These are phyloP conservation scores for Pinus tabuliformis DNA, from an alignment of 75 land plant species.

Conservation along the genomic window DNA sequence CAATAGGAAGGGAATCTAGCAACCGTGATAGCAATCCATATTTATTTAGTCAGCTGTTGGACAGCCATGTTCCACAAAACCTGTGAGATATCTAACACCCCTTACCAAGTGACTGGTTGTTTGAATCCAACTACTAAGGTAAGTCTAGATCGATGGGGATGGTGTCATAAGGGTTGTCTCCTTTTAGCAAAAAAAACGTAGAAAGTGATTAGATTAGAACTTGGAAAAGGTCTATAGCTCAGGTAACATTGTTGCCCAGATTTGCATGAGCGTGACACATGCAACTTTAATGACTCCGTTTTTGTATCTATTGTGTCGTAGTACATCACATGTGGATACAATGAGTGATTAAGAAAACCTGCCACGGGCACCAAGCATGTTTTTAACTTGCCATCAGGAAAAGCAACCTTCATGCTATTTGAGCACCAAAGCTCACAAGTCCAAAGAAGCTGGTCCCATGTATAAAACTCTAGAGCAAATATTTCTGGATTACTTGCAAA, in stretches of 20 bases:
- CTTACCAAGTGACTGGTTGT: not conserved
- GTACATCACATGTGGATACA: constrained; percentile 7
- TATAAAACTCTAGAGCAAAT: constrained; percentile 46
- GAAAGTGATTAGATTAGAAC: too few relatives aligned
- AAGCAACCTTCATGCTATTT: constrained; percentile 65
- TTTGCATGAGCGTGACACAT: too few relatives aligned
- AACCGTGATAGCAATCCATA: constrained; percentile 59
- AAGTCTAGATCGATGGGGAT: constrained; percentile 65
- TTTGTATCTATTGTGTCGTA: too few relatives aligned
- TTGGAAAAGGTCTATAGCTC: too few relatives aligned
- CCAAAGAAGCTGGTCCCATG: constrained; percentile 81
- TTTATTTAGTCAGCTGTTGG: constrained; percentile 32
- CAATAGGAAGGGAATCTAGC: constrained; percentile 44
- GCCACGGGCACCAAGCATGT: constrained; percentile 76
- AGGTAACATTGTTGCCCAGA: too few relatives aligned
- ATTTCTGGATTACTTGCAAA: constrained; percentile 44
- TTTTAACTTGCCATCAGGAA: constrained; percentile 60
- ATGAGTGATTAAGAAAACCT: constrained; percentile 80
- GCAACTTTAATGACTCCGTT: too few relatives aligned
- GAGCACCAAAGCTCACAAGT: constrained; percentile 95
- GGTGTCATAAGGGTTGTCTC: too few relatives aligned
- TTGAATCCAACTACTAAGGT: constrained; percentile 11
- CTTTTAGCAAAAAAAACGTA: too few relatives aligned
- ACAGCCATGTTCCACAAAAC: constrained; percentile 70
- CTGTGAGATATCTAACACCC: constrained; percentile 38